Percentiles rank a stretch among this genome's conserved stretches.
Evolutionary conservation across 306 rosid genomes (phyloP).

Genomic region (Betula pendula): DNA sequence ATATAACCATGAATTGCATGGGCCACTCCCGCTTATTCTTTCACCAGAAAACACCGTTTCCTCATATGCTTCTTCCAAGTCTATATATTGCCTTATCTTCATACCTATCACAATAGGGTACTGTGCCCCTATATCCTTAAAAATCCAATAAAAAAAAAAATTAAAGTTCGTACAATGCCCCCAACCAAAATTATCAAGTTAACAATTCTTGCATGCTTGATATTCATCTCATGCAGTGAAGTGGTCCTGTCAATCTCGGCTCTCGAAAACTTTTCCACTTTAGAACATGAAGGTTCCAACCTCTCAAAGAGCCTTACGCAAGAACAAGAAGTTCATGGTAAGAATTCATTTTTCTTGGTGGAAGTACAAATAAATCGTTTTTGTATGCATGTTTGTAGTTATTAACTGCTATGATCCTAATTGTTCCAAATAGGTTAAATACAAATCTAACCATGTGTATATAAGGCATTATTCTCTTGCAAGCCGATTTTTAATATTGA

Average conservation of each 20-base stretch:
- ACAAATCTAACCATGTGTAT: no score
- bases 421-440: background rate
- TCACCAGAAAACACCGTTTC: background rate
- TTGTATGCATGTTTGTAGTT: background rate
- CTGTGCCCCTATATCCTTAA: background rate
- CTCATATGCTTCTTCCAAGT: background rate
- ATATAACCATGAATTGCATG: background rate
- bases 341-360: background rate
- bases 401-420: no score
- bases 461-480: no score
- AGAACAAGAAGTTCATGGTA: constrained; percentile 16
- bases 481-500: no score
- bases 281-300: background rate
- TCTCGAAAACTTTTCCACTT: background rate
- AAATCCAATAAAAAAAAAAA: background rate
- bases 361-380: background rate
- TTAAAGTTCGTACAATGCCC: background rate
- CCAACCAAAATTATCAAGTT: background rate
- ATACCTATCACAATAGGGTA: background rate
- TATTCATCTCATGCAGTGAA: constrained; percentile 8
- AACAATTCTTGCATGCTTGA: constrained; percentile 4
- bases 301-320: background rate
- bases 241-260: constrained; percentile 1
- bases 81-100: background rate
- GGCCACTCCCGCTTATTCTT: background rate